Conservation (phyloP, 1,284 basidiomycete genomes). For the Serendipita sp. region DNA sequence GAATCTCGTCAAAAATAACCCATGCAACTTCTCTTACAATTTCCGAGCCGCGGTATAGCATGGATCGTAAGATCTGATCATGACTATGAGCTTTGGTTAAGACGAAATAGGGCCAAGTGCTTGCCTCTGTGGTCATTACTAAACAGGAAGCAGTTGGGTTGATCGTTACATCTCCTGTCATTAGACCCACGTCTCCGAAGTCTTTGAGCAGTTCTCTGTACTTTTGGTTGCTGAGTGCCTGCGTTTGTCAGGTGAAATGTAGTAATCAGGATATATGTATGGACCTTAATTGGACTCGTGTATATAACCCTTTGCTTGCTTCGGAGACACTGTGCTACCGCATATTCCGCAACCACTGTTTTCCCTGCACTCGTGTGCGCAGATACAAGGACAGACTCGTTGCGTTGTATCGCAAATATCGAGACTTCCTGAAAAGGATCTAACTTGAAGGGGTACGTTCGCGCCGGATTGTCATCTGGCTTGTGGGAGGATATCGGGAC, state of each 20-base stretch:
- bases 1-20: slow-evolving; percentile 99
- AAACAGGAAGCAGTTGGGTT: slow-evolving; percentile 94
- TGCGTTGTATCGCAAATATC: slow-evolving; percentile 87
- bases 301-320: slow-evolving; percentile 95
- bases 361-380: slow-evolving; percentile 98
- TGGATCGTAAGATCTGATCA: slow-evolving; percentile 84
- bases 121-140: slow-evolving; percentile 97
- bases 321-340: slow-evolving; percentile 89
- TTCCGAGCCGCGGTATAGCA: slow-evolving; percentile 97
- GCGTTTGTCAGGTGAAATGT: slow-evolving; percentile 16
- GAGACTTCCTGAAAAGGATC: slow-evolving; percentile 98
- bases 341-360: slow-evolving; percentile 98
- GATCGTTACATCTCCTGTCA: slow-evolving; percentile 99
- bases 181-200: slow-evolving; percentile 95
- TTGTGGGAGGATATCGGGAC: slow-evolving; percentile 83
- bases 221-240: slow-evolving; percentile 97
- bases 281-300: slow-evolving; percentile 97
- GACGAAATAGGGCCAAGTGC: slow-evolving; percentile 15
- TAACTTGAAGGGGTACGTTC: slow-evolving; percentile 89
- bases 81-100: background rate
- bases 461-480: slow-evolving; percentile 80
- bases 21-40: slow-evolving; percentile 99
- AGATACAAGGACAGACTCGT: slow-evolving; percentile 96
- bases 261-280: slow-evolving; percentile 21
- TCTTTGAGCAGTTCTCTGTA: slow-evolving; percentile 95